Base-by-base conservation (phyloP, 2,329 filamentous ascomycete genomes). In the Cercospora sp. region DNA sequence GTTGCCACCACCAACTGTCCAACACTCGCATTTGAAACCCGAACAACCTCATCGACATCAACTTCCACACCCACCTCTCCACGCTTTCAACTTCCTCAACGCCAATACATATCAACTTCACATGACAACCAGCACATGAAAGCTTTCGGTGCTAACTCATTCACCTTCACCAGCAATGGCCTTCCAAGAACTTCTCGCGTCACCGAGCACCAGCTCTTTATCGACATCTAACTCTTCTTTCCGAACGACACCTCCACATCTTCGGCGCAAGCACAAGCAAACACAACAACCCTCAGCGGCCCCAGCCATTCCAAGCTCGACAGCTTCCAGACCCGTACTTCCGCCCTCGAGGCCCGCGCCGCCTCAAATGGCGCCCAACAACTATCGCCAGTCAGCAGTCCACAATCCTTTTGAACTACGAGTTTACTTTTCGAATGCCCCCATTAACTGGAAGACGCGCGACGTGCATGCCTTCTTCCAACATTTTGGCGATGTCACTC, bases 391-490 rank as follows among this genome's bases (percentile, higher is more conserved):
- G 55, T 39, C 53, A 12, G 9, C 33, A 3, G 30, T 23, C 9
- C 33, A 31, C 45, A 72, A 72, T 23, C 62, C 66, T 3, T 62
- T 70, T 6, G 70, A 70, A 28, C 51, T 73, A 5, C 60, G 62
- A n/a, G 64, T 73, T 39, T 42, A 61, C 30, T 61, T 75, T 3
- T 31, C 18, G 0, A 55, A 53, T n/a, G 53, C 75, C 18, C 75
- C 75, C 1, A 26, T 9, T 0, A 42, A 45, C 1, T 75, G 70
- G 69, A 70, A 67, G 5, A 75, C 73, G 0, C 63, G 58, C 26
- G 69, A 75, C 12, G 48, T 76, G 10, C 72, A 75, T 63, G 45
- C 67, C 13, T 65, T 66, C 20, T 70, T 73, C 26, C 48, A 71
- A 7, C n/a, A 60, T 5, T 62, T 66, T 20, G 69, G 69, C 5